Evolutionary conservation across 345 rosid species (phyloP).

Genomic region (Hypericum perforatum): DNA sequence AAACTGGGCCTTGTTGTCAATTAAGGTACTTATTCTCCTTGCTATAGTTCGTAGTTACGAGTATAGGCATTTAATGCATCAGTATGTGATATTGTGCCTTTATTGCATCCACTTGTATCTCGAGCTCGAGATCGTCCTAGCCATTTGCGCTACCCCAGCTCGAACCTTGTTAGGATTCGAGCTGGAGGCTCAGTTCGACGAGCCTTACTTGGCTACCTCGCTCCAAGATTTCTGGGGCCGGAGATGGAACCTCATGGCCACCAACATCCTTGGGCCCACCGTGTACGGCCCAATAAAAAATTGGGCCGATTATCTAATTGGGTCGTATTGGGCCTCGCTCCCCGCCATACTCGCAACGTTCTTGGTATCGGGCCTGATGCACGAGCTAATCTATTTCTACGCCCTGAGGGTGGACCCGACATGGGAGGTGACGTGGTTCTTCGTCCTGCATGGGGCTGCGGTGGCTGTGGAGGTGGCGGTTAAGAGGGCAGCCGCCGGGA

Average conservation of each 20-base stretch:
- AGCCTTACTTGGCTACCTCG: conserved; percentile 55
- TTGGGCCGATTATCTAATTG: conserved; percentile 8
- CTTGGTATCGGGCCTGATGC: conserved; percentile 54
- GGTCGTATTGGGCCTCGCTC: conserved; percentile 15
- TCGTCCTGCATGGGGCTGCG: conserved; percentile 43
- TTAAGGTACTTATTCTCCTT: conserved; percentile 27
- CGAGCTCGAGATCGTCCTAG: conserved; percentile 32
- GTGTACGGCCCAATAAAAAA: conserved; percentile 38
- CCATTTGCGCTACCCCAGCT: conserved; percentile 25
- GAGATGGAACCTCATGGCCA: conserved; percentile 67
- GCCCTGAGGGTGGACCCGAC: conserved; percentile 39
- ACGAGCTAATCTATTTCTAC: conserved; percentile 45
- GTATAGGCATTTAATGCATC: conserved; percentile 26
- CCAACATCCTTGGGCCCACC: conserved; percentile 38
- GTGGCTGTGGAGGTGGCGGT: conserved; percentile 31
- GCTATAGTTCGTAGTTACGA: conserved; percentile 21
- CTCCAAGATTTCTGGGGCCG: conserved; percentile 80
- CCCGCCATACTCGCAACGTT: conserved; percentile 40
- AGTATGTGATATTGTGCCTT: conserved; percentile 17
- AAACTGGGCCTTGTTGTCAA: conserved; percentile 12
- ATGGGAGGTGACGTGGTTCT: conserved; percentile 69
- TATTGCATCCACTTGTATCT: conserved; percentile 33
- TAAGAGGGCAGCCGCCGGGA: conserved; percentile 21
- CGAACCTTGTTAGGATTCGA: conserved; percentile 35
- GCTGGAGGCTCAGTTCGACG: conserved; percentile 52